Base-by-base conservation (phyloP, 2,329 filamentous ascomycete genomes). In the Myriosclerotinia duriaeana region DNA sequence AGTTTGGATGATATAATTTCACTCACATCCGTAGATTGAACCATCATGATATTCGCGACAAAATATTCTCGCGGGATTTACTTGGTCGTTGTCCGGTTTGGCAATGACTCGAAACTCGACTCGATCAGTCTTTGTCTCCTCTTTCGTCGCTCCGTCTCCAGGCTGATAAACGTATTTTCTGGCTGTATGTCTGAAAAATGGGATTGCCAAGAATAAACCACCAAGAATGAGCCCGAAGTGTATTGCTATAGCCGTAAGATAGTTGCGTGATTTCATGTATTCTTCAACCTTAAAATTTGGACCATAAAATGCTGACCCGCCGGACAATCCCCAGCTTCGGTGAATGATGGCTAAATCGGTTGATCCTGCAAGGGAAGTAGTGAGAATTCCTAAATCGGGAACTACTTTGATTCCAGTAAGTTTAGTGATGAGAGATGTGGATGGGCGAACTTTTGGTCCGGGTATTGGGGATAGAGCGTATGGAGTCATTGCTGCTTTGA, bases 101-200 rank as follows among this genome's bases (percentile, higher is more conserved):
- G 84, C 90, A 26, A 91, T 80, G 5, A 83, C 88, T 15, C 85
- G 82, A 73, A 86, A 90, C 74, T 89, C 85, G 38, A 90, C 77
- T 65, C 83, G 81, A 61, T 91, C 85, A 46, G 83, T 83, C 71
- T 80, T 82, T 56, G 82, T 80, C 34, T 80, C 77, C 72, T 90
- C 85, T 38, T 77, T 78, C 22, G 78, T 77, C 2, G 82, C 79
- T 1, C 87, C 87, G 58, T 86, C 76, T 14, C 87, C 87, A 0
- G 86, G 86, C 70, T 83, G 79, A 67, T 77, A 80, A 5, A 85
- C 79, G 50, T 79, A 77, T 48, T 74, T 78, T 66, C 77, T 80
- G 5, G 80, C 70, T 6, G 86, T 66, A 22, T 69, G 77, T 59
- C 86, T 78, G 5, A 78, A 65, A 5, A 75, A 72, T 9, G 74